These are phyloP conservation scores for Epichloe uncinata DNA, from an alignment of 2,329 filamentous ascomycete species.

Conservation along the genomic window DNA sequence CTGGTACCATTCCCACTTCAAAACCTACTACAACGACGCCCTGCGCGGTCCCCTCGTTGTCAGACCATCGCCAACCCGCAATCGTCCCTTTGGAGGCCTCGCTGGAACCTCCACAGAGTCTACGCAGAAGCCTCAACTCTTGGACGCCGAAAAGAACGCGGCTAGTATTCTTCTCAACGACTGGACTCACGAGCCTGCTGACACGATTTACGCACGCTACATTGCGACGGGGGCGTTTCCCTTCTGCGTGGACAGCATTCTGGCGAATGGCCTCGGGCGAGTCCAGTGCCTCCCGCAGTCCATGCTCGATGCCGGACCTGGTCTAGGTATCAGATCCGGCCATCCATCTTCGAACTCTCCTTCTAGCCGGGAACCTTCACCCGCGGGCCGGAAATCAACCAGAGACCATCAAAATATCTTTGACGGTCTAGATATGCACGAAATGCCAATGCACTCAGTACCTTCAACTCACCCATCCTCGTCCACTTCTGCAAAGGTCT, in stretches of 20 bases:
- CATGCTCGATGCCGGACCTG: not conserved
- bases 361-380: too few relatives aligned
- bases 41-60: slow-evolving; percentile 2
- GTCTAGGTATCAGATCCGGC: not conserved
- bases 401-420: not conserved
- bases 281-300: slow-evolving; percentile 1
- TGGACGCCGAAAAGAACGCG: slow-evolving; percentile 1
- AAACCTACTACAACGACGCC: slow-evolving; percentile 4
- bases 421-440: not conserved
- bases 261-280: slow-evolving; percentile 2
- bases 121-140: not conserved
- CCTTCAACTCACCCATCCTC: not conserved
- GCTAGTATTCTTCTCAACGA: slow-evolving; percentile 3
- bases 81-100: not conserved
- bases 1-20: slow-evolving; percentile 7
- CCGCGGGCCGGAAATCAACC: too few relatives aligned
- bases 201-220: slow-evolving; percentile 1
- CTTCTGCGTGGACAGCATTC: slow-evolving; percentile 3
- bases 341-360: too few relatives aligned
- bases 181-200: slow-evolving; percentile 4
- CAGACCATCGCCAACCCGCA: slow-evolving; percentile 1
- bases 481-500: not conserved
- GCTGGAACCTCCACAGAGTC: not conserved
- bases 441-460: not conserved
- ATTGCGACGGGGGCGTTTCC: not conserved